These are phyloP conservation scores for Populus nigra DNA, from an alignment of 345 rosid species.

Conservation along the genomic window DNA sequence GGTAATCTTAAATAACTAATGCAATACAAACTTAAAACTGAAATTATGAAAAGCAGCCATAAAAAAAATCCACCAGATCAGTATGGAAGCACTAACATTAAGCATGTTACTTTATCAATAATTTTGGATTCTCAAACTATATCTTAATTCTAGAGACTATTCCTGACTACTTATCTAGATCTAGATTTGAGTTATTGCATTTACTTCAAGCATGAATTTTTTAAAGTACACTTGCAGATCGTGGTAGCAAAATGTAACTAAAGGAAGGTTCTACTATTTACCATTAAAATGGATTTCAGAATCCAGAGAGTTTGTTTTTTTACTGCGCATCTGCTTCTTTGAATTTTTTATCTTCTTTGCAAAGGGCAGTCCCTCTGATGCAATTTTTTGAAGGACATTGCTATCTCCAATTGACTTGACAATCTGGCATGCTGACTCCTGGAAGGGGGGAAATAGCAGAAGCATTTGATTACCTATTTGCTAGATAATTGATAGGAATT, in stretches of 20 bases:
- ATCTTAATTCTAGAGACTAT: neutral
- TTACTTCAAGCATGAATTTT: neutral
- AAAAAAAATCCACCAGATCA: neutral
- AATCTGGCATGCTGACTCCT: slow-evolving; percentile 82
- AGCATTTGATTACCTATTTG: slow-evolving; percentile 3
- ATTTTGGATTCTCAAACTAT: neutral
- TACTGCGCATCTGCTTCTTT: slow-evolving; percentile 45
- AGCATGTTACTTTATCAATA: neutral
- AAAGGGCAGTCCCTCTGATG: slow-evolving; percentile 56
- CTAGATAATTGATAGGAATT: neutral
- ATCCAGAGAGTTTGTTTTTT: slow-evolving; percentile 22
- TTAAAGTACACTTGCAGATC: neutral
- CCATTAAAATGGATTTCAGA: slow-evolving; percentile 37
- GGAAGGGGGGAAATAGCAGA: slow-evolving; percentile 15
- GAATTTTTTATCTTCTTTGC: slow-evolving; percentile 43
- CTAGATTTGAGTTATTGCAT: neutral
- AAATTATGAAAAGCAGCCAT: neutral
- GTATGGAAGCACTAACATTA: neutral
- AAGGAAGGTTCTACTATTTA: slow-evolving; percentile 16
- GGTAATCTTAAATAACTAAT: neutral
- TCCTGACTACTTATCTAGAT: neutral
- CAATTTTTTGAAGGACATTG: slow-evolving; percentile 52
- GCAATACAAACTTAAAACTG: neutral
- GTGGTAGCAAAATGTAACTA: neutral
- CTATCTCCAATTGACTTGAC: slow-evolving; percentile 68